phyloP scores from a whole-genome alignment of 176 grass and related monocot species.

The Aegilops speltoides region DNA sequence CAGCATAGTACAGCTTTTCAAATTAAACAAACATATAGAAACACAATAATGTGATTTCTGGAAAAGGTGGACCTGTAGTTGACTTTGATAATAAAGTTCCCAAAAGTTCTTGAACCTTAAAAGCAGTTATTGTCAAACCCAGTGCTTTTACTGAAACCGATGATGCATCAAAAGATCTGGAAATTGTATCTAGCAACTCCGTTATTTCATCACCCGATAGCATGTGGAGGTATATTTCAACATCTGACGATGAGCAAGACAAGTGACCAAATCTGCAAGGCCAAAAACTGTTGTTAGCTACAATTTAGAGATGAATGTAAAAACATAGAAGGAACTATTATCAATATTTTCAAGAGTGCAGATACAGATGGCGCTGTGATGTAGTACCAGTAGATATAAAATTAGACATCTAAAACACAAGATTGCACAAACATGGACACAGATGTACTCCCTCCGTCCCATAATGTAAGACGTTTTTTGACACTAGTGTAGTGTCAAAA shows the following conservation, averaged over 20 bases:
- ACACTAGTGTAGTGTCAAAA: too few relatives aligned
- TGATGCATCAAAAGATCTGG: conserved; percentile 45
- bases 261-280: conserved; percentile 83
- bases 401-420: background rate
- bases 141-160: conserved; percentile 59
- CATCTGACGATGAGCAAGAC: conserved; percentile 83
- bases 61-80: conserved; percentile 45
- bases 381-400: conserved; percentile 3
- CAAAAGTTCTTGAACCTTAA: conserved; percentile 82
- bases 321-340: conserved; percentile 25
- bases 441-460: background rate
- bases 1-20: background rate
- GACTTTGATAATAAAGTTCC: conserved; percentile 63
- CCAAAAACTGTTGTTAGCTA: background rate
- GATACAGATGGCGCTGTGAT: background rate
- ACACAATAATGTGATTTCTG: background rate
- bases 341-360: conserved; percentile 7
- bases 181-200: conserved; percentile 63
- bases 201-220: conserved; percentile 61
- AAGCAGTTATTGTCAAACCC: conserved; percentile 63
- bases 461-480: too few relatives aligned
- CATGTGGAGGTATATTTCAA: conserved; percentile 74
- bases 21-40: conserved; percentile 10
- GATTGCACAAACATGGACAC: background rate
- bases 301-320: conserved; percentile 10